Base-by-base conservation (phyloP, 1,139 yeast genomes). In the Blastobotrys arbuscula region DNA sequence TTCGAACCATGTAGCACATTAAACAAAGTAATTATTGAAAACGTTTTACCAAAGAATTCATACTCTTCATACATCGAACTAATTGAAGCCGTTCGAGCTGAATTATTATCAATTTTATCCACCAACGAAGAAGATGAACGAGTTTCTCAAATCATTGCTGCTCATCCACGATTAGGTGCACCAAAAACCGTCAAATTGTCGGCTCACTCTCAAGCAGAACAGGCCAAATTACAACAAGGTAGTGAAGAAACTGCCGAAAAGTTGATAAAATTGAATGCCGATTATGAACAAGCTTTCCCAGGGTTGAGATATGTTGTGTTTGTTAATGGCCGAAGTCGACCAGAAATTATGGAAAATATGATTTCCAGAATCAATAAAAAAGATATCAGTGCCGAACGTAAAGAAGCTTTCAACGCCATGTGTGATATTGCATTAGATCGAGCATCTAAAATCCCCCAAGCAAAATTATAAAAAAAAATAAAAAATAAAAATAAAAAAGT, bases 161-260 rank as follows among this genome's bases (percentile, higher is more conserved):
- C 96, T 0, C 97, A 89, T 66, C 97, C 97, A n/a, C 72, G 96
- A 50, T 72, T 89, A 26, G 97, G 88, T 74, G 55, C 81, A 76
- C 36, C 73, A 66, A 63, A 71, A 43, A 64, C 67, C 21, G 73
- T 67, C 23, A 62, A 67, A 20, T 68, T 83, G 31, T 83, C 94
- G 8, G 70, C 67, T 3, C 92, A 84, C 59, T 84, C 95, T 1
- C 69, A 74, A 28, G 67, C 70, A 2, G 97, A 89, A 63, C 97
- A 89, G 62, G 77, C 75, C 51, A 77, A 82, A 13, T 71, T 89
- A 42, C 73, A 71, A 50, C 64, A 70, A 3, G 73, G 73, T 23
- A 57, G 69, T 36, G 68, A 65, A 28, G 78, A 75, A 44, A 79
- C 81, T 49, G 74, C 79, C 1, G 61, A 57, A 31, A 69, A 70